A percentile compares a stretch with the other conserved stretches of the same genome.
Evolutionary conservation across 805 yeast genomes (phyloP).

Genomic region (Starmerella sp.): DNA sequence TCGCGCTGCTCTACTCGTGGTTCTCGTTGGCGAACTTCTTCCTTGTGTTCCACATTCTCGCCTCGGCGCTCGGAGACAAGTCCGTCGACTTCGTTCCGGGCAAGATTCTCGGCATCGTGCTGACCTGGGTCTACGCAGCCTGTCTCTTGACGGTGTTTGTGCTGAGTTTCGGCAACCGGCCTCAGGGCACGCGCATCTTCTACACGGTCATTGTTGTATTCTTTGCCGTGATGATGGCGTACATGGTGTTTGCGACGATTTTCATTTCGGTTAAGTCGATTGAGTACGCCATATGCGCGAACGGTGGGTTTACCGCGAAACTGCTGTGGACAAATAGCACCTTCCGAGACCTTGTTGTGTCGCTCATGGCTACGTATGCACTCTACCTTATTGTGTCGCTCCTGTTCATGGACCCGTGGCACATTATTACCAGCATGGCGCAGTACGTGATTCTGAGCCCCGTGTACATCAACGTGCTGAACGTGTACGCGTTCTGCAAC

Average conservation of each 20-base stretch:
- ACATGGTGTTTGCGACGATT: constrained; percentile 79
- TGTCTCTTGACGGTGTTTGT: constrained; percentile 78
- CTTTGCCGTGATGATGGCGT: constrained; percentile 80
- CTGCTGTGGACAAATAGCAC: constrained; percentile 38
- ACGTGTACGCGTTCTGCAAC: constrained; percentile 91
- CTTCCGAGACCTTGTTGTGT: constrained; percentile 79
- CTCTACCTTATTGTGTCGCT: constrained; percentile 70
- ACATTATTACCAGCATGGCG: constrained; percentile 74
- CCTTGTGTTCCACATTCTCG: constrained; percentile 77
- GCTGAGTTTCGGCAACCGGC: constrained; percentile 85
- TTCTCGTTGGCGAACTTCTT: constrained; percentile 85
- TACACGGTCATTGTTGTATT: constrained; percentile 63
- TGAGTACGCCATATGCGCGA: constrained; percentile 39
- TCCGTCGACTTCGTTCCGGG: constrained; percentile 62
- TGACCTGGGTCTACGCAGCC: constrained; percentile 75
- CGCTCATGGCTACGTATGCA: constrained; percentile 71
- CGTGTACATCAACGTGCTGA: constrained; percentile 77
- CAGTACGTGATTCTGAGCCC: constrained; percentile 83
- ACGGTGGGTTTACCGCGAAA: constrained; percentile 36
- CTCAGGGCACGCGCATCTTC: constrained; percentile 74
- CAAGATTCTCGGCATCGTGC: constrained; percentile 59
- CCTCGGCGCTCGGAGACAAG: constrained; percentile 58
- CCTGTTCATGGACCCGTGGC: constrained; percentile 81
- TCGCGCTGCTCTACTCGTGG: constrained; percentile 76
- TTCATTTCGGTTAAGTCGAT: constrained; percentile 68